Evolutionary conservation across 345 rosid genomes (phyloP), one percentile per base, ranked within the genome.

Genomic region (Balakata baccata): DNA sequence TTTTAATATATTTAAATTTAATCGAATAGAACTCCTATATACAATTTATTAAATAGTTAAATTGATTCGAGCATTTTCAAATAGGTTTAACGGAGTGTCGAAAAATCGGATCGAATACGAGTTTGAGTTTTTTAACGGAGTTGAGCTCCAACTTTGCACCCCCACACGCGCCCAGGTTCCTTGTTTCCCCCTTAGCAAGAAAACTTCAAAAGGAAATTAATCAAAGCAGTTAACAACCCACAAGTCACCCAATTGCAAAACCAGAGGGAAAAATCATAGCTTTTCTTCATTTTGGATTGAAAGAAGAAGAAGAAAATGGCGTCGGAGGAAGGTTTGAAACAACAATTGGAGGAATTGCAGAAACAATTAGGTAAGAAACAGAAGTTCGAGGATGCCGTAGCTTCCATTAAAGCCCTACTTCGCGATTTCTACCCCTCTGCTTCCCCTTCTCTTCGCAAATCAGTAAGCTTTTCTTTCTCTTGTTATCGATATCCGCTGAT

Each of bases 331-430:
- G 81, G 73, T 71, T 80, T 91, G 89, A 81, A 81, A 78, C 84
- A 82, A 61, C 83, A 84, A 74, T 77, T 92, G 25, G 92, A 89
- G 68, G 97, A 92, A 77, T 83, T 89, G 75, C 90, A 87, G 83
- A 92, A 83, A 78, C 96, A 86, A 85, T 86, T 94, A 0, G 89
- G 82, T 50, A 92, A 90, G 85, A 94, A 92, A 79, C 90, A 80
- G 74, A 87, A 77, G 78, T 92, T 94, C 80, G 97, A 94, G 74
- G 87, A 87, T 7, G 84, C 98, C 7, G 89, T 94, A 60, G 82
- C 85, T 54, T 88, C 90, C 25, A 78, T 92, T 77, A 84, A 81
- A 73, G 81, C 85, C 57, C 89, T 90, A 11, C 84, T 89, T 58
- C 85, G 63, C 39, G 75, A 78, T 52, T 84, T 68, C 57, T 92